Base-by-base conservation (phyloP, 768 basidiomycete genomes). In the Suillus discolor region DNA sequence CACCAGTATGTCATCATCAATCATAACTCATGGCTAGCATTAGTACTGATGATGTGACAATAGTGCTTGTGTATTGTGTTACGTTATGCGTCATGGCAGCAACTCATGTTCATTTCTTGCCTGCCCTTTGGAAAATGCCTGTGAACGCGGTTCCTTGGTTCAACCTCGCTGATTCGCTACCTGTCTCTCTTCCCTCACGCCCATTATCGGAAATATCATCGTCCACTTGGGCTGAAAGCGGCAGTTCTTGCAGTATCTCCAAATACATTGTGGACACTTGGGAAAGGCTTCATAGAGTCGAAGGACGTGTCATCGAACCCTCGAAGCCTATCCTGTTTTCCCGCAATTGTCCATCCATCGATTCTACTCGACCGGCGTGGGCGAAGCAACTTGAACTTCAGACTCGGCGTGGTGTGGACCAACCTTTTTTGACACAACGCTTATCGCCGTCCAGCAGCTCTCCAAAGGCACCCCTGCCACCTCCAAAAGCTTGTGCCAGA, bases 141-240 rank as follows among this genome's bases (percentile, higher is more conserved):
- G 74, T 91, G 41, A 83, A 84, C 66, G 72, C 78, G 16, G 78
- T 90, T 23, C 81, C 82, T 18, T 92, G 91, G 91, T 92, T 89
- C 71, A 49, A 72, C 65, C 65, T 62, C 3, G 62, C 45, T n/a
- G 36, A 62, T 28, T 59, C 68, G 36, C n/a, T 62, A 18, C 28
- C 16, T 39, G 57, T 62, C 18, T 36, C 67, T 55, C 57, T 53
- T 45, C 65, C 68, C 51, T 41, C 70, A 2, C 68, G 51, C 28
- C 68, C 70, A 42, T 62, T 59, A 60, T 59, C 62, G 7, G 67
- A 63, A 49, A 49, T 44, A 2, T 8, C 41, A 55, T 71, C 60
- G n/a, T 62, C 61, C 3, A 63, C 67, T 25, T 66, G 68, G 25
- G 62, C 65, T 9, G 62, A 47, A 62, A 66, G 62, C 25, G 68